Conservation (phyloP, 2,329 filamentous ascomycete genomes). For the Trichophyton schoenleinii region DNA sequence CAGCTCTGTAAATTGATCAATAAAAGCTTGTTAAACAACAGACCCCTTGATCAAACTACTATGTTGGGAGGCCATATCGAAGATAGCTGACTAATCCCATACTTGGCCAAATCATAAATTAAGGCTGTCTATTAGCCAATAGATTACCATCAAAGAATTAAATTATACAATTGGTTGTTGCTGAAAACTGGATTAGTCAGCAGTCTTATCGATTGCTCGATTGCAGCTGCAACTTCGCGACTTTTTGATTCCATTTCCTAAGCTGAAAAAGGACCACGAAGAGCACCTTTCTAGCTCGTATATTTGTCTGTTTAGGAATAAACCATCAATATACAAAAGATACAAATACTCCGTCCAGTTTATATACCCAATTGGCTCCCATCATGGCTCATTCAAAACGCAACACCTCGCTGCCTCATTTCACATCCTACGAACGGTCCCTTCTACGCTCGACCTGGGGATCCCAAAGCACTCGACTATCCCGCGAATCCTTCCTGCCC, state of each 20-base stretch:
- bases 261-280: neutral
- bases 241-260: neutral
- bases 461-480: slow-evolving; percentile 67
- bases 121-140: too few relatives aligned
- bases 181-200: neutral
- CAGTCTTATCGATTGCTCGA: neutral
- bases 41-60: neutral
- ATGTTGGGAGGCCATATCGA: neutral
- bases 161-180: neutral
- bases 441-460: slow-evolving; percentile 74
- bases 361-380: neutral
- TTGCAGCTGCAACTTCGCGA: neutral
- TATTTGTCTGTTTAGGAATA: neutral
- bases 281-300: neutral
- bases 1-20: neutral
- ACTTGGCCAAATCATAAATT: too few relatives aligned
- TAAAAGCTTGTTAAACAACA: neutral
- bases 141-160: too few relatives aligned
- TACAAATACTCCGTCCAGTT: neutral
- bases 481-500: slow-evolving; percentile 79
- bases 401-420: slow-evolving; percentile 84
- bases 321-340: neutral
- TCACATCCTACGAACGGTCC: slow-evolving; percentile 80
- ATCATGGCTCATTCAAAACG: slow-evolving; percentile 50
- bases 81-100: too few relatives aligned